A percentile compares a stretch with the other conserved stretches of the same genome.
phyloP scores from a whole-genome alignment of 495 filamentous ascomycete species.

The Chaetomium fimeti region DNA sequence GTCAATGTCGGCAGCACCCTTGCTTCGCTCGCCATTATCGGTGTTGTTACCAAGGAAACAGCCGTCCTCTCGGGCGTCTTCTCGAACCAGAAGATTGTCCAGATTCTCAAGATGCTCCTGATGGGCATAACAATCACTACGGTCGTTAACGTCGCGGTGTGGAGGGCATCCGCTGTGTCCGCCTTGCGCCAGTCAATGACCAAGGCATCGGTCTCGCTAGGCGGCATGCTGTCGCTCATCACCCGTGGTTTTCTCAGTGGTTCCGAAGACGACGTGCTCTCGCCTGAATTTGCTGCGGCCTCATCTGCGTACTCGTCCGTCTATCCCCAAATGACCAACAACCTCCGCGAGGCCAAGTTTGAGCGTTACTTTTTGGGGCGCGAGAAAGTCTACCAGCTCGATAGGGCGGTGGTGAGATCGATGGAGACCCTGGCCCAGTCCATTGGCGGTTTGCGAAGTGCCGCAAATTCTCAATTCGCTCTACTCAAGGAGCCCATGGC shows the following conservation, averaged over 20 bases:
- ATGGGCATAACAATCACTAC: slow-evolving; percentile 80
- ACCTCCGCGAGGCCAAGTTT: slow-evolving; percentile 81
- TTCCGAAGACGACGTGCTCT: slow-evolving; percentile 71
- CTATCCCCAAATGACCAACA: slow-evolving; percentile 72
- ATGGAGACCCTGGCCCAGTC: slow-evolving; percentile 86
- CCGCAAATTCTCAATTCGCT: slow-evolving; percentile 83
- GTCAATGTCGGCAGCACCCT: slow-evolving; percentile 91
- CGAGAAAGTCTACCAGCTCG: slow-evolving; percentile 76
- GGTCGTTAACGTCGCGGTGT: slow-evolving; percentile 72
- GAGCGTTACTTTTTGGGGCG: slow-evolving; percentile 85
- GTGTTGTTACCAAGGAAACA: slow-evolving; percentile 88
- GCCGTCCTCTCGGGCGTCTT: slow-evolving; percentile 77
- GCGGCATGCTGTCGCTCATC: slow-evolving; percentile 77
- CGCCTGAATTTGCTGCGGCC: slow-evolving; percentile 61
- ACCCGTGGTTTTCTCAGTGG: slow-evolving; percentile 83
- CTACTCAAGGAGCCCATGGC: slow-evolving; percentile 63
- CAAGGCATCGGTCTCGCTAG: slow-evolving; percentile 71
- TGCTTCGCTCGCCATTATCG: slow-evolving; percentile 87
- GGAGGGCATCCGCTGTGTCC: slow-evolving; percentile 75
- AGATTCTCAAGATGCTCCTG: slow-evolving; percentile 86
- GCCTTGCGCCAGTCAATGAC: slow-evolving; percentile 74
- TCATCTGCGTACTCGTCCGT: slow-evolving; percentile 65
- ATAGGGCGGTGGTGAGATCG: slow-evolving; percentile 76
- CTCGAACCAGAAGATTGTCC: slow-evolving; percentile 75
- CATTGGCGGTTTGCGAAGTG: slow-evolving; percentile 86